A percentile compares a stretch with the other conserved stretches of the same genome.
These are phyloP conservation scores for Phialocephala sp. DNA, from an alignment of 2,329 filamentous ascomycete genomes.

Conservation along the genomic window DNA sequence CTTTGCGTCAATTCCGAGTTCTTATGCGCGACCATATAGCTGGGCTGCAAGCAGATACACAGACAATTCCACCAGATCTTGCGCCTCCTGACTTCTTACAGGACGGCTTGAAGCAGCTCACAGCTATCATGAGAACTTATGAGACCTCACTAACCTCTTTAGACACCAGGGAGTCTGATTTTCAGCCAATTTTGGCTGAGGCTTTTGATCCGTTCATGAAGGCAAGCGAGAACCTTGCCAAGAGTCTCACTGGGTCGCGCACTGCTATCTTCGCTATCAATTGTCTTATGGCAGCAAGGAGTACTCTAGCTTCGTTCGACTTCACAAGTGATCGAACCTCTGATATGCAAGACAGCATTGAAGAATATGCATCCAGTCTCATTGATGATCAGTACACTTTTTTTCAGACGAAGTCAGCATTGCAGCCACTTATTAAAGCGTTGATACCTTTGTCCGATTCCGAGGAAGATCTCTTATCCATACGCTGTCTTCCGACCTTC, in stretches of 20 bases:
- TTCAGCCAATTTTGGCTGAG: constrained; percentile 76
- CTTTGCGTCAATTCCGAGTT: constrained; percentile 80
- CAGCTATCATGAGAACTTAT: constrained; percentile 82
- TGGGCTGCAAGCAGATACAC: constrained; percentile 73
- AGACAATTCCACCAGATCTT: constrained; percentile 73
- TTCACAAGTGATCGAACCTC: constrained; percentile 65
- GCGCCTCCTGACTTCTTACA: constrained; percentile 80
- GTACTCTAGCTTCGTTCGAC: constrained; percentile 61
- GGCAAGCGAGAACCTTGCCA: constrained; percentile 73
- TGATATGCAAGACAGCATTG: constrained; percentile 62
- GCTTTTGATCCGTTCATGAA: constrained; percentile 86
- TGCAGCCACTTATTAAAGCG: constrained; percentile 66
- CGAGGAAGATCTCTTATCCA: constrained; percentile 60
- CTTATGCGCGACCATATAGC: constrained; percentile 82
- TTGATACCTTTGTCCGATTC: constrained; percentile 47
- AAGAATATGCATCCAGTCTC: constrained; percentile 61
- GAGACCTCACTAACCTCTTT: constrained; percentile 75
- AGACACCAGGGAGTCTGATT: constrained; percentile 67
- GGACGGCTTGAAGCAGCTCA: constrained; percentile 79
- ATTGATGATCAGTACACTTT: constrained; percentile 73
- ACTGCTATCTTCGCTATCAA: constrained; percentile 76
- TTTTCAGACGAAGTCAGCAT: constrained; percentile 76
- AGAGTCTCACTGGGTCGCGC: constrained; percentile 62
- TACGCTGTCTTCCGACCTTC: constrained; percentile 65
- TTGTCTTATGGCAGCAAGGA: constrained; percentile 65